Evolutionary conservation across 2,329 filamentous ascomycete species (phyloP), one percentile per base, ranked within the genome.

Genomic region (Aspergillus pseudonomiae): DNA sequence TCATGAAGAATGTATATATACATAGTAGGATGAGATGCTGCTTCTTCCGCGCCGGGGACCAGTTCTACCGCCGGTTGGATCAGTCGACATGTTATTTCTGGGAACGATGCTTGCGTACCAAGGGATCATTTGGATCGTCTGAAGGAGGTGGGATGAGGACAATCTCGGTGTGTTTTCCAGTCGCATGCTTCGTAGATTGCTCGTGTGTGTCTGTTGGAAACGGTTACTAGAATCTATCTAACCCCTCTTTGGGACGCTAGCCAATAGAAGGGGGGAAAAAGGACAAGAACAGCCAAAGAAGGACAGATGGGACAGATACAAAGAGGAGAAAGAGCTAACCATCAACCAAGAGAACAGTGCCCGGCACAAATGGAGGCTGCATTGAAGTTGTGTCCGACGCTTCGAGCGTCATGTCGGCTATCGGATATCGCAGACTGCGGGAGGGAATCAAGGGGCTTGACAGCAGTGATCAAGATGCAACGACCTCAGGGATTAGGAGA

Each of bases 201-300:
- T 50, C 46, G 10, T n/a, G 26, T 10, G 46, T 50, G 3, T 50
- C 46, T 50, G 21, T 28, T 19, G 24, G 14, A 30, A 50, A 26
- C 24, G 11, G 14, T 28, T 28, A 48, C 7, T 7, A 6, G 2
- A 21, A 2, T 45, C 12, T 11, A 24, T 26, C 0, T 14, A 16
- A 2, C 1, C 1, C 11, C 45, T 6, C 11, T 12, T 24, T 12
- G 11, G 5, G 3, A 6, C 3, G 4, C 5, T 12, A 0, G 0
- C 45, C n/a, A 24, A 24, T 6, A 16, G n/a, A 48, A 48, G n/a
- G n/a, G n/a, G n/a, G n/a, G 1, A 6, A 24, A 46, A 1, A 1
- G 2, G 14, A 26, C 5, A 24, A 14, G 11, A 12, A 26, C 3
- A 0, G 6, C 16, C 16, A 4, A 26, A 9, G 6, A 14, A 48